These are phyloP conservation scores for Aspergillus quadricinctus DNA, from an alignment of 2,329 filamentous ascomycete genomes.

Conservation along the genomic window DNA sequence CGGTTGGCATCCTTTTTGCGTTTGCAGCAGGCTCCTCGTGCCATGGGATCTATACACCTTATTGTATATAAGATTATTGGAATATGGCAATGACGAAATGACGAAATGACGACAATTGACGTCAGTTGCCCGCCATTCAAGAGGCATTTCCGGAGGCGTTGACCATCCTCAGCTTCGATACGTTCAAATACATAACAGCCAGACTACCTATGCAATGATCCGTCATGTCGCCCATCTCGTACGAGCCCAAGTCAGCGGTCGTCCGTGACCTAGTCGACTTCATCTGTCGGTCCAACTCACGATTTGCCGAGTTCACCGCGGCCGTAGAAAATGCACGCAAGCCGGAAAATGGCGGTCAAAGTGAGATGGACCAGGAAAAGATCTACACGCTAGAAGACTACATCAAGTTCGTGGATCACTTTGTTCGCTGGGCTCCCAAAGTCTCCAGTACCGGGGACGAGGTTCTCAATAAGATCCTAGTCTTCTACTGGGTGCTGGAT, in stretches of 20 bases:
- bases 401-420: constrained; percentile 1
- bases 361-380: not conserved
- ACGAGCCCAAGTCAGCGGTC: not conserved
- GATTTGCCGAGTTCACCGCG: not conserved
- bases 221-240: not conserved
- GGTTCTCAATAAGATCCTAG: constrained; percentile 3
- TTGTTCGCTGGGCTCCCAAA: constrained; percentile 8
- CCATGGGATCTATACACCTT: too few relatives aligned
- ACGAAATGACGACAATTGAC: too few relatives aligned
- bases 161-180: too few relatives aligned
- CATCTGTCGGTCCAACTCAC: not conserved
- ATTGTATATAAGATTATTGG: too few relatives aligned
- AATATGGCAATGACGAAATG: too few relatives aligned
- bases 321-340: not conserved
- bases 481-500: constrained; percentile 11
- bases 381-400: constrained; percentile 7
- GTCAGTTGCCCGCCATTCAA: too few relatives aligned
- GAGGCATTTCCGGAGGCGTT: too few relatives aligned
- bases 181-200: too few relatives aligned
- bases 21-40: too few relatives aligned
- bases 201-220: too few relatives aligned
- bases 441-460: constrained; percentile 5
- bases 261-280: not conserved
- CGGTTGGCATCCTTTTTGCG: too few relatives aligned
- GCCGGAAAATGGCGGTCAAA: not conserved